phyloP scores from a whole-genome alignment of 2,329 filamentous ascomycete genomes.

The Aspergillus clavatus region DNA sequence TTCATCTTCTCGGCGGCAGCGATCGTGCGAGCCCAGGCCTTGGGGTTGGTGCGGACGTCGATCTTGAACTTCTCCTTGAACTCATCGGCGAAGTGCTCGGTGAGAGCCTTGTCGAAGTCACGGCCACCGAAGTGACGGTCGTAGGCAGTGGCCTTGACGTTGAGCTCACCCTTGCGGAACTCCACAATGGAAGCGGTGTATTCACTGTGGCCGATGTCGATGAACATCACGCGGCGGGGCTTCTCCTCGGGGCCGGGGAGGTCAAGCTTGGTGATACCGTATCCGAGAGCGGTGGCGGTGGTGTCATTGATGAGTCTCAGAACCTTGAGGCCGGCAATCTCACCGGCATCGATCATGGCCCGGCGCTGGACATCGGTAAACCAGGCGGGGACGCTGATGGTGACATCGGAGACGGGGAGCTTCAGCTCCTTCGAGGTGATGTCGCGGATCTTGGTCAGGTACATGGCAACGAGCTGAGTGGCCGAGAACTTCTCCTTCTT shows the following conservation, averaged over 20 bases:
- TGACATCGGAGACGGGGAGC: conserved; percentile 85
- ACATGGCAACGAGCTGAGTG: conserved; percentile 92
- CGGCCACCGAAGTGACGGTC: conserved; percentile 96
- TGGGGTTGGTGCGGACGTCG: conserved; percentile 84
- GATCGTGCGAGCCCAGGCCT: conserved; percentile 80
- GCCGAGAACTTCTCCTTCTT: conserved; percentile 96
- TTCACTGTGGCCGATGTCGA: conserved; percentile 95
- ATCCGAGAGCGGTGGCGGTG: conserved; percentile 90
- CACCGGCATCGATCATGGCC: conserved; percentile 80
- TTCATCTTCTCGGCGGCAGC: conserved; percentile 94
- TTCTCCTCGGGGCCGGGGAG: conserved; percentile 84
- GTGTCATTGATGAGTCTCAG: conserved; percentile 97
- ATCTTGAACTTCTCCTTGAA: conserved; percentile 99
- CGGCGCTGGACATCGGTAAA: conserved; percentile 94
- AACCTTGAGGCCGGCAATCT: conserved; percentile 88
- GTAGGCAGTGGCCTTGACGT: conserved; percentile 85
- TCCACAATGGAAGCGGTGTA: conserved; percentile 93
- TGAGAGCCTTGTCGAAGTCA: conserved; percentile 91
- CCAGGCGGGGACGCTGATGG: conserved; percentile 92
- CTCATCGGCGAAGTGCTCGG: conserved; percentile 91
- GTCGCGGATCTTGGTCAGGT: conserved; percentile 86
- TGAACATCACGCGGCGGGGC: conserved; percentile 81
- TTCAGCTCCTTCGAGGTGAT: conserved; percentile 83
- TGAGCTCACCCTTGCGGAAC: conserved; percentile 93
- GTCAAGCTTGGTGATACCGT: conserved; percentile 96